Conservation (phyloP, 495 filamentous ascomycete species). For the Neurospora tetrasperma region DNA sequence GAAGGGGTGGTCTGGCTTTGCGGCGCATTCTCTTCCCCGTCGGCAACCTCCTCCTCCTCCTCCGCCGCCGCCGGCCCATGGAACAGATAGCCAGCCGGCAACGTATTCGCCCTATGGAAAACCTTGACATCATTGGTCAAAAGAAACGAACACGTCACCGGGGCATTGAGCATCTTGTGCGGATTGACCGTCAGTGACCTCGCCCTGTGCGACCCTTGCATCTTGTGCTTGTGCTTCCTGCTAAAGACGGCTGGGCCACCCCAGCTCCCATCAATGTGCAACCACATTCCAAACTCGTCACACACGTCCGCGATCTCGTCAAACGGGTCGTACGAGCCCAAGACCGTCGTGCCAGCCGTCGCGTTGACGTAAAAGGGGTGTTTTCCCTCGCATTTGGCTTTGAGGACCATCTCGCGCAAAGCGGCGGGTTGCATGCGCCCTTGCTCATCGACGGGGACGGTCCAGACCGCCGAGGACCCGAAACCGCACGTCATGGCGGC, state of each 20-base stretch:
- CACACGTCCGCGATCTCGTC: slow-evolving; percentile 61
- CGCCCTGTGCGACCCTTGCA: slow-evolving; percentile 61
- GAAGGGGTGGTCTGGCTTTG: neutral
- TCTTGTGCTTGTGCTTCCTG: slow-evolving; percentile 46
- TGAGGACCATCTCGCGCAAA: slow-evolving; percentile 49
- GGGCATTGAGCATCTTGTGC: slow-evolving; percentile 93
- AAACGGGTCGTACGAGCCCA: slow-evolving; percentile 84
- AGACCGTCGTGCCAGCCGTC: slow-evolving; percentile 87
- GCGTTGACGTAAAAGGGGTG: slow-evolving; percentile 94
- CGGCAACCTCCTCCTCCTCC: neutral
- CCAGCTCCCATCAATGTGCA: slow-evolving; percentile 89
- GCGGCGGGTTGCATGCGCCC: slow-evolving; percentile 62
- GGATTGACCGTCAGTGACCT: slow-evolving; percentile 80
- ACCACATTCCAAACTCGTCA: slow-evolving; percentile 62
- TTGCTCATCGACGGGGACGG: slow-evolving; percentile 59
- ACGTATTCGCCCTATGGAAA: slow-evolving; percentile 73
- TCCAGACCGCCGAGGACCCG: slow-evolving; percentile 59
- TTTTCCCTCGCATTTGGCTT: slow-evolving; percentile 49
- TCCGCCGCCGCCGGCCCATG: slow-evolving; percentile 37
- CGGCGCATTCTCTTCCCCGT: slow-evolving; percentile 22
- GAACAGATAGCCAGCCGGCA: slow-evolving; percentile 84
- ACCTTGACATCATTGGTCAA: slow-evolving; percentile 61
- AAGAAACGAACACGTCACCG: slow-evolving; percentile 84
- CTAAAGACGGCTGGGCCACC: slow-evolving; percentile 81
- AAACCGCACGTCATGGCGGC: slow-evolving; percentile 80